Evolutionary conservation across 176 grass and related monocot species (phyloP).

Genomic region (Rhynchospora tenuis): DNA sequence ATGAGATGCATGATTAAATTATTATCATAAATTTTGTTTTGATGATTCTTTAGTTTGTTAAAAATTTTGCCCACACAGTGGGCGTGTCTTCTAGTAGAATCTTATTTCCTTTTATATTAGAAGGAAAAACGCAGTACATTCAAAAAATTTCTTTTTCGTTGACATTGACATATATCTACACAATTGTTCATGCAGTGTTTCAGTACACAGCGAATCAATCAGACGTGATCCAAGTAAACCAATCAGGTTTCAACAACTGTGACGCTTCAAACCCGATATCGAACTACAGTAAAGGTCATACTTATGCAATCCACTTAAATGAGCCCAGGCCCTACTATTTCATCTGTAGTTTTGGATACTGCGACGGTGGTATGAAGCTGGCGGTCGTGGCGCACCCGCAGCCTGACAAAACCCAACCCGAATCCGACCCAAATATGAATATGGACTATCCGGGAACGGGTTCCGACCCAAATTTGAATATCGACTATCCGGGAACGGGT

Average conservation of each 20-base stretch:
- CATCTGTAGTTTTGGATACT: constrained; percentile 73
- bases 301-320: constrained; percentile 51
- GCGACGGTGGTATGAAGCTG: constrained; percentile 66
- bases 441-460: too few species aligned
- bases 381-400: constrained; percentile 32
- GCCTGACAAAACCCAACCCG: too few species aligned
- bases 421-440: too few species aligned
- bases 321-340: constrained; percentile 51
- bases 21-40: too few species aligned
- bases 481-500: too few species aligned
- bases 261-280: constrained; percentile 37
- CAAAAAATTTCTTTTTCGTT: background rate
- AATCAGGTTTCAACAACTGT: constrained; percentile 44
- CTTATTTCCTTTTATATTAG: background rate
- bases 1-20: too few species aligned
- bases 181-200: constrained; percentile 36
- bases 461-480: too few species aligned
- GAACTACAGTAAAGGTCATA: constrained; percentile 41
- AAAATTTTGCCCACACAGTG: too few species aligned
- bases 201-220: constrained; percentile 37
- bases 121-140: background rate
- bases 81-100: too few species aligned
- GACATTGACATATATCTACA: background rate
- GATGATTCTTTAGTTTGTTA: too few species aligned
- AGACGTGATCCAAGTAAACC: constrained; percentile 68